Base-by-base conservation (phyloP, 1,284 basidiomycete genomes). In the Ganoderma boninense region DNA sequence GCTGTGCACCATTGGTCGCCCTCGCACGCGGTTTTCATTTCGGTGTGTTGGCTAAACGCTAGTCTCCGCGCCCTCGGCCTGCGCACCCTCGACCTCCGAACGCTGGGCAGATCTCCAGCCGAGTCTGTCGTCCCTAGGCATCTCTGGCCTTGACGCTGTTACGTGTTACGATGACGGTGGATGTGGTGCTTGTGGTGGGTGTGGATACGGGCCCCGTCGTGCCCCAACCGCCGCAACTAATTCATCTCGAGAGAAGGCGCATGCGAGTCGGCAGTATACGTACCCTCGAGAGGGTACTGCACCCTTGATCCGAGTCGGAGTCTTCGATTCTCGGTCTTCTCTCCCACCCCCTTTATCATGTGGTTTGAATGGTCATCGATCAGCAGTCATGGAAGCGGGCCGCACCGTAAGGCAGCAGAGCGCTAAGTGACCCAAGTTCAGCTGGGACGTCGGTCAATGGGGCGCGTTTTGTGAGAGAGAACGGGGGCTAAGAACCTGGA, bases 291-390 rank as follows among this genome's bases (percentile, higher is more conserved):
- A 57, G 29, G 54, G 54, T 57, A 57, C 54, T 57, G 54, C 54
- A 57, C 54, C 54, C 54, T 14, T 57, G 54, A 57, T 57, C 54
- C 54, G 54, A 32, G 14, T 57, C 54, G 54, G 54, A 20, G 7
- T 8, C 18, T 57, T 32, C 54, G 54, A 57, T 35, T 26, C 29
- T 35, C 18, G 29, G 14, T 0, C 26, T 57, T 52, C 49, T 52
- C 4, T 4, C 52, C 29, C 29, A 32, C 23, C 52, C 29, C 54
- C 54, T 35, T 57, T 35, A 18, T 57, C 54, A 35, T 52, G 23
- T 26, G 29, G 29, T 57, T 57, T 35, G 54, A 35, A 32, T 35
- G 14, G 5, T 0, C 38, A 38, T 38, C 38, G 7, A 10, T 32
- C 54, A 57, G 32, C 54, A 57, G 14, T 29, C 14, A 32, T 35